A percentile compares a stretch with the other conserved stretches of the same genome.
Conservation (phyloP, 2,329 filamentous ascomycete species). For the Penicillium psychrosexuale region DNA sequence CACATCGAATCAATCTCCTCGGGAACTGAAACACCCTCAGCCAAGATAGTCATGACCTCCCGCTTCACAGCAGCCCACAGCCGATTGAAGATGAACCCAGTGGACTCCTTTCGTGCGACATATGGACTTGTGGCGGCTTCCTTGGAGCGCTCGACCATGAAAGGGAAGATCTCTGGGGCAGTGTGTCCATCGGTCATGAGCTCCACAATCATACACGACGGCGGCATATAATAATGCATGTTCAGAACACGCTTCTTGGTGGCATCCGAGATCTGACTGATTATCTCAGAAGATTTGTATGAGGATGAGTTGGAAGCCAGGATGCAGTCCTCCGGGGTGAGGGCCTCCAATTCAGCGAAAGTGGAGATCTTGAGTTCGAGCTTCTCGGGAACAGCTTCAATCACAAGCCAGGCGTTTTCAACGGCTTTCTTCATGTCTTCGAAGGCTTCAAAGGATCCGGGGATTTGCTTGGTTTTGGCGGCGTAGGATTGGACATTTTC, state of each 20-base stretch:
- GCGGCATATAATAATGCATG: constrained; percentile 54
- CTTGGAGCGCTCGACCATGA: constrained; percentile 42
- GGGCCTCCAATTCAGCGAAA: constrained; percentile 47
- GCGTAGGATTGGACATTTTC: constrained; percentile 35
- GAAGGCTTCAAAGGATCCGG: constrained; percentile 34
- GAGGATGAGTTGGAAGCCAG: constrained; percentile 53
- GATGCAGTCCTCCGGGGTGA: constrained; percentile 47
- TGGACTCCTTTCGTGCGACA: constrained; percentile 49
- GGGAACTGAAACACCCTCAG: constrained; percentile 50
- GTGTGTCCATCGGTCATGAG: constrained; percentile 54
- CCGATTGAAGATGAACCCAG: constrained; percentile 55
- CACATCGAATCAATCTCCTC: constrained; percentile 52
- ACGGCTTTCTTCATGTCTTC: constrained; percentile 43
- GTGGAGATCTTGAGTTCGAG: constrained; percentile 49
- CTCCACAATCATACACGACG: constrained; percentile 47
- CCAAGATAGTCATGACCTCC: constrained; percentile 49
- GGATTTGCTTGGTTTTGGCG: constrained; percentile 23
- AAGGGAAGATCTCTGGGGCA: constrained; percentile 43
- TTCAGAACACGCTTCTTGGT: constrained; percentile 47
- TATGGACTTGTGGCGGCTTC: constrained; percentile 46
- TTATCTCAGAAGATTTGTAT: constrained; percentile 51
- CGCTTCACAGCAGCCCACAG: constrained; percentile 58
- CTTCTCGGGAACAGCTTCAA: constrained; percentile 54
- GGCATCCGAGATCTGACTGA: constrained; percentile 41
- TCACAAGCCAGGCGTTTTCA: constrained; percentile 51